Conservation (phyloP, 2,329 filamentous ascomycete genomes). For the Microdochium bolleyi region DNA sequence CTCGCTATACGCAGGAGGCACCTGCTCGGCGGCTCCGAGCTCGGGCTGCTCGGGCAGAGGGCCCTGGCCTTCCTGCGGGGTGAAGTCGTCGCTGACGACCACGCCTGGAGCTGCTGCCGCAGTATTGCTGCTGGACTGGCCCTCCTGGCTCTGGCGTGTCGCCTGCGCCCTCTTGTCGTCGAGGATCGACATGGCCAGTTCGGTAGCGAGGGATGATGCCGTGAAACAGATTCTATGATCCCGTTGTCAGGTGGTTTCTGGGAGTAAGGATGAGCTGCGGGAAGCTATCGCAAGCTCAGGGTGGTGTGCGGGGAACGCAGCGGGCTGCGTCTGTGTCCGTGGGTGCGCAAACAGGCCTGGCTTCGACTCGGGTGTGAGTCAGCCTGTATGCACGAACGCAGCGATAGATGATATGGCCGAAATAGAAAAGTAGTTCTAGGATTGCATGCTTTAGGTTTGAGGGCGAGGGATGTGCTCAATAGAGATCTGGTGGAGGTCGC, state of each 20-base stretch:
- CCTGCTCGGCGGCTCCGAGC: conserved; percentile 30
- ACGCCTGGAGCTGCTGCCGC: conserved; percentile 18
- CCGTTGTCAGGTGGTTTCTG: background rate
- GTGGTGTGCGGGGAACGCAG: background rate
- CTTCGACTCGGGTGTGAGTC: background rate
- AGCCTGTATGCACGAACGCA: background rate
- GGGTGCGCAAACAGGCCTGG: background rate
- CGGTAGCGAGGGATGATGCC: background rate
- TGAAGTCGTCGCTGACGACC: conserved; percentile 26
- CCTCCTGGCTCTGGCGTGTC: background rate
- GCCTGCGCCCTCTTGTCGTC: conserved; percentile 5
- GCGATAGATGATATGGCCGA: background rate
- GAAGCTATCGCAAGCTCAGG: background rate
- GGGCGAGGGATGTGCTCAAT: background rate
- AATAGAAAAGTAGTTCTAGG: background rate
- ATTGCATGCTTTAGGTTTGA: background rate
- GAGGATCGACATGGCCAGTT: background rate
- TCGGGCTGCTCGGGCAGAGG: conserved; percentile 25
- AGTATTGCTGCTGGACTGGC: conserved; percentile 5
- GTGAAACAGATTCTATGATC: too few relatives aligned
- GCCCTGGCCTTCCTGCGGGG: conserved; percentile 10
- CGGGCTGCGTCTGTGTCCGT: background rate
- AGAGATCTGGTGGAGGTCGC: background rate
- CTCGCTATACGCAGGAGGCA: conserved; percentile 53
- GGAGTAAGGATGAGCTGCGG: background rate